Evolutionary conservation across 768 basidiomycete genomes (phyloP).

Genomic region (Pleurotus sapidus): DNA sequence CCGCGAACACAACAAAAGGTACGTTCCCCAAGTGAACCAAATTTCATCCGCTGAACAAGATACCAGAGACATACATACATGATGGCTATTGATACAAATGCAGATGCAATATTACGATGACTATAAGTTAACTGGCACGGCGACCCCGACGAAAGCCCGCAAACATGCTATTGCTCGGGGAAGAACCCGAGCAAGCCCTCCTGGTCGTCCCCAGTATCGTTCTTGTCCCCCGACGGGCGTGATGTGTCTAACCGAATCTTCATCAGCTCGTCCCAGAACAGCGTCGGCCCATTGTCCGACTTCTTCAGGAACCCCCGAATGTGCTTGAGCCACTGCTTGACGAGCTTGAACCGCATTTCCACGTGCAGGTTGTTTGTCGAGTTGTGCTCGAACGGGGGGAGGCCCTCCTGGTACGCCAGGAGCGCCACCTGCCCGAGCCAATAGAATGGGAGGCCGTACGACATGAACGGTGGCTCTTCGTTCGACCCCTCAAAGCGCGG

Average conservation of each 20-base stretch:
- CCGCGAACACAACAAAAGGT: background rate
- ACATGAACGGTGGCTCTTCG: conserved; percentile 35
- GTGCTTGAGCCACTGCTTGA: conserved; percentile 50
- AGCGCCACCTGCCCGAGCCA: conserved; percentile 62
- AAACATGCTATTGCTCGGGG: conserved; percentile 1
- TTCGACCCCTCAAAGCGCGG: conserved; percentile 21
- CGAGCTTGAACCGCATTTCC: conserved; percentile 40
- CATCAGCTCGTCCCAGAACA: conserved; percentile 48
- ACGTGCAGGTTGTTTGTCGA: conserved; percentile 14
- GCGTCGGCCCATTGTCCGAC: conserved; percentile 39
- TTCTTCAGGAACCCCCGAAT: conserved; percentile 43
- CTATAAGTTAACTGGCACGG: background rate
- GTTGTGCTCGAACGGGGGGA: conserved; percentile 14
- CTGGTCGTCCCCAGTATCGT: conserved; percentile 11
- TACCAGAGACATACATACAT: background rate
- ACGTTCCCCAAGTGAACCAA: background rate
- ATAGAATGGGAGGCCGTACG: conserved; percentile 53
- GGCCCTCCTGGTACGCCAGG: conserved; percentile 48
- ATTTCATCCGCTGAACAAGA: background rate
- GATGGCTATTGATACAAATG: conserved; percentile 4
- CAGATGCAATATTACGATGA: background rate
- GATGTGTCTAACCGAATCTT: conserved; percentile 30
- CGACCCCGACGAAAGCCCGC: background rate
- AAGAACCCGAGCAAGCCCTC: conserved; percentile 23
- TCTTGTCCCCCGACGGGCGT: conserved; percentile 9